Evolutionary conservation across 2,329 filamentous ascomycete genomes (phyloP), one percentile per base, ranked within the genome.

Genomic region (Falciphora oryzae): DNA sequence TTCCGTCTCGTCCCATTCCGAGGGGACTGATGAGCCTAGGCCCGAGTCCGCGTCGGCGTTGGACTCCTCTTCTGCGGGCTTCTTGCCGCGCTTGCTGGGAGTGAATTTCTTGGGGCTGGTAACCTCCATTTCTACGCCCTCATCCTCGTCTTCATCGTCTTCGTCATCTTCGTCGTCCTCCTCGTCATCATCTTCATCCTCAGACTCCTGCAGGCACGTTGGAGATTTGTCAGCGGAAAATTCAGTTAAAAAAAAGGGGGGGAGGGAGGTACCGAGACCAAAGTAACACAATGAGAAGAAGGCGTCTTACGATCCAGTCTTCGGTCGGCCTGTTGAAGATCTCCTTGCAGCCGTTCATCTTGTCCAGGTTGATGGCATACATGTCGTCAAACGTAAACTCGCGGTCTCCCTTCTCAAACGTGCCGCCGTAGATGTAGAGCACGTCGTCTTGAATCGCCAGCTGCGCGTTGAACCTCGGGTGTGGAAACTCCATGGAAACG

Each of bases 331-430:
- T 84, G 74, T 83, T 91, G 79, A 94, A 98, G 61, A 98, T 85
- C 76, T 97, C 90, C 74, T 93, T 94, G 68, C 95, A 94, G 4
- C 95, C 95, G 70, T 98, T 93, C 66, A 99, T 83, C 76, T 97
- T 97, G 66, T 90, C 93, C n/a, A 99, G 81, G 72, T 99, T 93
- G 66, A 98, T 88, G 2, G 92, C 89, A 77, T 96, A 96, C 76
- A 99, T 82, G 71, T 99, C 95, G 70, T 97, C 93, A 75, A 98
- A 97, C 0, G 93, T 98, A 72, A 91, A 97, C 75, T 99, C 95
- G 28, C 92, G 85, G 71, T 99, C 95, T 25, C 92, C 94, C 74
- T 96, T 95, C 74, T 99, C 95, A 71, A 90, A 97, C 0, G 94
- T 99, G 25, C 95, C 95, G 35, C 95, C 93, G 72, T 96, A 98